Percentiles rank a stretch among this genome's conserved stretches.
These are phyloP conservation scores for Dictyostelium discoideum DNA, from an alignment of 78 protist genomes.

Conservation along the genomic window dicty_2.7 NC_007088.5:2315501-2316000, in stretches of 20 bases:
- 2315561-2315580: background rate
- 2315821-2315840: background rate
- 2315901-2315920: background rate
- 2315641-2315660: conserved; percentile 22
- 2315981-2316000: background rate
- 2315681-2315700: background rate
- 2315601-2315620: conserved; percentile 80
- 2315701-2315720: conserved; percentile 73
- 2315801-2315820: conserved; percentile 6
- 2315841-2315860: background rate
- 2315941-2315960: background rate
- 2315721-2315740: conserved; percentile 50
- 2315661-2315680: conserved; percentile 1
- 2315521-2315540: conserved; percentile 63
- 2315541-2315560: background rate
- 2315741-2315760: conserved; percentile 49
- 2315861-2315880: conserved; percentile 1
- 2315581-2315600: conserved; percentile 43
- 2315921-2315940: background rate
- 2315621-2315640: conserved; percentile 76
- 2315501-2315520: conserved; percentile 23
- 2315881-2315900: conserved; percentile 32
- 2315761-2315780: background rate
- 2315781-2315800: conserved; percentile 82
- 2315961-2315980: background rate